phyloP scores from a whole-genome alignment of 2,329 filamentous ascomycete genomes.

The Exophiala sp. region DNA sequence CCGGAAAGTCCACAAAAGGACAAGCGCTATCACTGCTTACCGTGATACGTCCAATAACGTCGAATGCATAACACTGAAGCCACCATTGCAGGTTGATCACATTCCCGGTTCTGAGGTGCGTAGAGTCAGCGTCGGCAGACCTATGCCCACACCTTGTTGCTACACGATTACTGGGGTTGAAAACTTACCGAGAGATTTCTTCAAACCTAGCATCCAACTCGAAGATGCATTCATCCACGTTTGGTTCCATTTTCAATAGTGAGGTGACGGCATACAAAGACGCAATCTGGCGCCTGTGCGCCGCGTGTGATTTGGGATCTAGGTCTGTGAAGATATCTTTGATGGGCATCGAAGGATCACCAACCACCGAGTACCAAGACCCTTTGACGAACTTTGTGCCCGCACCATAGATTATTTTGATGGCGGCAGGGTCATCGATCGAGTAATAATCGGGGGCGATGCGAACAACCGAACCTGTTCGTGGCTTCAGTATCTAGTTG shows the following conservation, averaged over 20 bases:
- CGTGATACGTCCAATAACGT: conserved; percentile 33
- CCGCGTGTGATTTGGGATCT: conserved; percentile 69
- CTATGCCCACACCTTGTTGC: background rate
- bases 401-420: conserved; percentile 73
- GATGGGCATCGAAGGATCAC: conserved; percentile 15
- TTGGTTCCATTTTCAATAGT: conserved; percentile 53
- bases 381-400: conserved; percentile 79
- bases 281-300: conserved; percentile 70
- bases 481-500: conserved; percentile 35
- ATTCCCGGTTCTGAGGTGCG: conserved; percentile 24
- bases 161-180: background rate
- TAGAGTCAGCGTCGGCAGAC: conserved; percentile 22
- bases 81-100: conserved; percentile 30
- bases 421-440: conserved; percentile 67
- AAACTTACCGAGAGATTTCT: conserved; percentile 14
- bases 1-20: background rate
- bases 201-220: background rate
- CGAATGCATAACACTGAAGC: conserved; percentile 39
- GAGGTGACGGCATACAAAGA: conserved; percentile 50
- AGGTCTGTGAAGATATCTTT: conserved; percentile 60
- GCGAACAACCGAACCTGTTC: conserved; percentile 52
- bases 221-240: conserved; percentile 70
- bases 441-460: conserved; percentile 70
- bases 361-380: conserved; percentile 25
- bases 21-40: background rate